A percentile compares a stretch with the other conserved stretches of the same genome.
These are phyloP conservation scores for Calonectria ilicicola DNA, from an alignment of 2,329 filamentous ascomycete species.

Conservation along the genomic window DNA sequence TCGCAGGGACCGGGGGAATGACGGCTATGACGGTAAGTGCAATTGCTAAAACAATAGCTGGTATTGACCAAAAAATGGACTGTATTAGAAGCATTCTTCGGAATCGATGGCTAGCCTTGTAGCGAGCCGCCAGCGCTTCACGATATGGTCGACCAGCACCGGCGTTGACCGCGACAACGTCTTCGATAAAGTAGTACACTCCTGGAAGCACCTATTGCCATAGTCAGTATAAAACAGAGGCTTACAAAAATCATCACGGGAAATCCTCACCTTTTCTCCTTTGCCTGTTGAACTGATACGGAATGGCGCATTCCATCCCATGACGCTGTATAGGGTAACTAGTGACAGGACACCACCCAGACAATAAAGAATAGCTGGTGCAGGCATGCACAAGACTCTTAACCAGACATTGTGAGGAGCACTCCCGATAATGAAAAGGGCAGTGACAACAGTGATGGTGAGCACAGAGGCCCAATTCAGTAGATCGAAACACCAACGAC, in stretches of 20 bases:
- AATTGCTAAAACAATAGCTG: conserved; percentile 51
- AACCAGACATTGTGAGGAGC: conserved; percentile 63
- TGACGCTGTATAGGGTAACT: conserved; percentile 48
- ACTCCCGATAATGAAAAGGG: conserved; percentile 62
- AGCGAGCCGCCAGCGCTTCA: conserved; percentile 55
- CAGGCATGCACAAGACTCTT: conserved; percentile 63
- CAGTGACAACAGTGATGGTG: conserved; percentile 62
- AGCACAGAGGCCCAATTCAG: conserved; percentile 59
- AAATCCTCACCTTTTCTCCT: conserved; percentile 53
- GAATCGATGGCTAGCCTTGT: conserved; percentile 56
- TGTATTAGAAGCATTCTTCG: conserved; percentile 54
- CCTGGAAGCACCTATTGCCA: conserved; percentile 64
- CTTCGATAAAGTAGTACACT: conserved; percentile 75
- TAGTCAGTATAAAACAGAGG: conserved; percentile 39
- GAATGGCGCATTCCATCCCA: conserved; percentile 65
- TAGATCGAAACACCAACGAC: conserved; percentile 63
- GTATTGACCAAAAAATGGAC: conserved; percentile 56
- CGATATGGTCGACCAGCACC: conserved; percentile 61
- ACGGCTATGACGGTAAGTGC: conserved; percentile 52
- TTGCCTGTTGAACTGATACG: conserved; percentile 73
- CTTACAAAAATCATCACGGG: neutral
- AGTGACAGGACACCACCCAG: conserved; percentile 56
- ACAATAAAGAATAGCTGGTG: conserved; percentile 62
- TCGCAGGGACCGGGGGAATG: conserved; percentile 49
- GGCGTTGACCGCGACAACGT: conserved; percentile 75